Evolutionary conservation across 306 rosid genomes (phyloP).

Genomic region (Begonia fuchsioides): DNA sequence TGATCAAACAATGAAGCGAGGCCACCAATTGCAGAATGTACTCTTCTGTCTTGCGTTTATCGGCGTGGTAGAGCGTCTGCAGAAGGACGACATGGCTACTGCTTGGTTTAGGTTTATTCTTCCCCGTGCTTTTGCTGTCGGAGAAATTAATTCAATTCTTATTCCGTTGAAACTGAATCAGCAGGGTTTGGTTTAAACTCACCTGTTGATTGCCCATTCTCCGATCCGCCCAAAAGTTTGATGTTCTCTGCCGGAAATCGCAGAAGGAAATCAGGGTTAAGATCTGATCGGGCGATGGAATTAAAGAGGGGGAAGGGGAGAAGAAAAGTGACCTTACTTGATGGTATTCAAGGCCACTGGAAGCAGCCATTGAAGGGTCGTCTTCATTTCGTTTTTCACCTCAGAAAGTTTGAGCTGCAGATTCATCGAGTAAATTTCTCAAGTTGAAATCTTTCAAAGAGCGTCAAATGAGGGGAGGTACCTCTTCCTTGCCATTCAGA

Average conservation of each 20-base stretch:
- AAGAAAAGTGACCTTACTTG: conserved; percentile 28
- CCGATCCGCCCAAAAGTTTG: conserved; percentile 95
- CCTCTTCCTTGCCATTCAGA: conserved; percentile 46
- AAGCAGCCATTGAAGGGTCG: conserved; percentile 65
- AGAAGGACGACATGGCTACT: conserved; percentile 34
- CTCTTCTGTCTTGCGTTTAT: conserved; percentile 53
- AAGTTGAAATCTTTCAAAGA: no score
- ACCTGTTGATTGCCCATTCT: conserved; percentile 94
- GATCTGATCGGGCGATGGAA: not conserved
- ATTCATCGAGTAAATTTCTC: conserved; percentile 2
- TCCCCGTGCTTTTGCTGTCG: conserved; percentile 52
- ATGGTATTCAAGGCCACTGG: conserved; percentile 69
- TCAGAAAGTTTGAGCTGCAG: conserved; percentile 45
- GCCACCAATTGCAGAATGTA: conserved; percentile 54
- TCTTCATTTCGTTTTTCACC: conserved; percentile 62
- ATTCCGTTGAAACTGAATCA: not conserved
- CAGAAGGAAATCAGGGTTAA: not conserved
- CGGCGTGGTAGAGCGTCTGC: conserved; percentile 73
- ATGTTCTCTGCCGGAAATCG: conserved; percentile 58
- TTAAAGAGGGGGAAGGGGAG: conserved; percentile 1
- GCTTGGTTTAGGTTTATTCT: conserved; percentile 19
- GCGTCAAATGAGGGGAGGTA: conserved; percentile 10
- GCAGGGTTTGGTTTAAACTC: conserved; percentile 8
- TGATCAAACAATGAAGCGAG: conserved; percentile 53
- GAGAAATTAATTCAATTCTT: conserved; percentile 3